Conservation (phyloP, 192 early-diverging fungal species). For the Coemansia guatemalensis region DNA sequence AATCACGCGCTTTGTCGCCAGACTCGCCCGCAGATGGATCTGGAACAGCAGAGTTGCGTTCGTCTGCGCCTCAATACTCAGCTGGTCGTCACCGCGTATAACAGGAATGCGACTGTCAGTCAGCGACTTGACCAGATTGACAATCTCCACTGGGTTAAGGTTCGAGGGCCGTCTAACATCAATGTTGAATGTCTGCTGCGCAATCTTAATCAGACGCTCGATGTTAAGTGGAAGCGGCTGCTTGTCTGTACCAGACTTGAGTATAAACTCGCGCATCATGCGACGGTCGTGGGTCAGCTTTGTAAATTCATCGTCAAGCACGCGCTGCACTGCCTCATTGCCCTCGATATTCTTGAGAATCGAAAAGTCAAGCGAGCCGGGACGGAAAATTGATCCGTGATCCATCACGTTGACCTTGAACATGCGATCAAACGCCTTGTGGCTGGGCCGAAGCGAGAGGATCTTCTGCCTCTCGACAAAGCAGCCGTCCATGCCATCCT, state of each 20-base stretch:
- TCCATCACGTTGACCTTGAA: slow-evolving; percentile 82
- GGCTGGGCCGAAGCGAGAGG: slow-evolving; percentile 64
- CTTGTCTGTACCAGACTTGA: slow-evolving; percentile 67
- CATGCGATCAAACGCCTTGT: slow-evolving; percentile 72
- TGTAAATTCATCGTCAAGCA: slow-evolving; percentile 80
- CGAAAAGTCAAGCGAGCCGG: slow-evolving; percentile 66
- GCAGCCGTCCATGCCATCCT: slow-evolving; percentile 97
- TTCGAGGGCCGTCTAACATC: slow-evolving; percentile 77
- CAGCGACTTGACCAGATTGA: slow-evolving; percentile 72
- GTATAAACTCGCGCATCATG: slow-evolving; percentile 76
- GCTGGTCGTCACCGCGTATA: slow-evolving; percentile 84
- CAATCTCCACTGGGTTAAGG: slow-evolving; percentile 80
- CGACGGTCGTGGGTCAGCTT: slow-evolving; percentile 76
- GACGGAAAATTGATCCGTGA: slow-evolving; percentile 64
- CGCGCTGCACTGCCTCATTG: slow-evolving; percentile 64
- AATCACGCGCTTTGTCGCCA: slow-evolving; percentile 83
- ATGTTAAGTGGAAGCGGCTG: slow-evolving; percentile 94
- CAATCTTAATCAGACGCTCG: slow-evolving; percentile 84
- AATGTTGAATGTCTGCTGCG: slow-evolving; percentile 86
- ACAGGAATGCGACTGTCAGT: slow-evolving; percentile 68
- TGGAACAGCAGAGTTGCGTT: slow-evolving; percentile 95
- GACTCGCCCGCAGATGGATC: slow-evolving; percentile 76
- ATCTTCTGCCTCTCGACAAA: slow-evolving; percentile 83
- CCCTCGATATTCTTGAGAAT: slow-evolving; percentile 77
- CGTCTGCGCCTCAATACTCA: slow-evolving; percentile 82